Evolutionary conservation across 805 yeast genomes (phyloP).

Genomic region (Ogataea methylovora): DNA sequence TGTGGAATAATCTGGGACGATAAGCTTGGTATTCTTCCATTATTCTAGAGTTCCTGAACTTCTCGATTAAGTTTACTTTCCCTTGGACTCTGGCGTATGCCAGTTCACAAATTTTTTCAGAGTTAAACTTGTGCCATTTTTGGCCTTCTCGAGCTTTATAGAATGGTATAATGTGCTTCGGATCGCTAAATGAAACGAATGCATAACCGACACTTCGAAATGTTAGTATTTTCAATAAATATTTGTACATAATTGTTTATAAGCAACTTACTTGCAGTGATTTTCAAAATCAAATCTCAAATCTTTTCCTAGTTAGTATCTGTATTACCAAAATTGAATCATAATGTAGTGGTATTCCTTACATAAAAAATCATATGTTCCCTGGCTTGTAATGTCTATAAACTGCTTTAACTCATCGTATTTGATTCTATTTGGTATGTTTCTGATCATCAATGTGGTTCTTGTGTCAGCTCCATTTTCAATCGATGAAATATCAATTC

Average conservation of each 20-base stretch:
- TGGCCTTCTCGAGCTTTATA: conserved; percentile 38
- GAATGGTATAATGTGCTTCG: conserved; percentile 36
- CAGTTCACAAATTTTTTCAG: conserved; percentile 43
- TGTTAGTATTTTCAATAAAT: not conserved
- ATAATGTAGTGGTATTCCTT: conserved; percentile 7
- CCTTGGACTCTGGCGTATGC: conserved; percentile 50
- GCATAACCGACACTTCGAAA: conserved; percentile 41
- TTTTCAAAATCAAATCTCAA: conserved; percentile 45
- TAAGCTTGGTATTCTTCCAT: conserved; percentile 37
- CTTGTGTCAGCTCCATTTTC: conserved; percentile 34
- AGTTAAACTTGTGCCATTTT: conserved; percentile 39
- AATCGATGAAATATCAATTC: conserved; percentile 33
- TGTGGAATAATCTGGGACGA: conserved; percentile 39
- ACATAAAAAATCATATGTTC: conserved; percentile 32
- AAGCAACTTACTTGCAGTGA: conserved; percentile 33
- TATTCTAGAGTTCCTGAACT: conserved; percentile 42
- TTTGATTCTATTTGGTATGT: conserved; percentile 45
- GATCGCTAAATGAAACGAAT: conserved; percentile 39
- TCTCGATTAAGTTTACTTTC: conserved; percentile 32
- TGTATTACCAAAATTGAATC: not conserved
- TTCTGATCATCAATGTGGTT: conserved; percentile 44
- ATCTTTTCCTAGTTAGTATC: conserved; percentile 23
- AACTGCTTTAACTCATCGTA: conserved; percentile 37
- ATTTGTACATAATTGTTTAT: not conserved
- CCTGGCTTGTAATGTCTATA: conserved; percentile 36